Conservation (phyloP, 192 early-diverging fungal genomes). For the Coemansia sp. region DNA sequence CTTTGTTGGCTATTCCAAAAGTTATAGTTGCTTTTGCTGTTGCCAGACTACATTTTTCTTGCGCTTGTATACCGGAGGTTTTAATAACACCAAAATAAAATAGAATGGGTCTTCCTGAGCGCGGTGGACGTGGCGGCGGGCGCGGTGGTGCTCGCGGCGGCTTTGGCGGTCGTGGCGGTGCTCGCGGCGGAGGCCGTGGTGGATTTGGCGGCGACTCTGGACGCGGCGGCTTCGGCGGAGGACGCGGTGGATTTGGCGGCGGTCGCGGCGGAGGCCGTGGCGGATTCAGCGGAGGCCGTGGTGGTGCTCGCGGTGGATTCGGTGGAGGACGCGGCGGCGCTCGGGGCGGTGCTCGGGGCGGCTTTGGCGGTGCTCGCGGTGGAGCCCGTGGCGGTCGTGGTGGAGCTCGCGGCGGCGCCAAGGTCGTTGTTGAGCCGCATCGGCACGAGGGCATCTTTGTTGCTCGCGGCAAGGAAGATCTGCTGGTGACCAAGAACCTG, state of each 20-base stretch:
- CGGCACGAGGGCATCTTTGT: slow-evolving; percentile 95
- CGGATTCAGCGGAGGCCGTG: slow-evolving; percentile 45
- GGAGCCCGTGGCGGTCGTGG: slow-evolving; percentile 46
- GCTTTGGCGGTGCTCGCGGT: slow-evolving; percentile 43
- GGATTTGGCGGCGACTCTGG: slow-evolving; percentile 33
- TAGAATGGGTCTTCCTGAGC: slow-evolving; percentile 53
- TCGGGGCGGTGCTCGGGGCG: slow-evolving; percentile 47
- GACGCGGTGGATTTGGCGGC: slow-evolving; percentile 14
- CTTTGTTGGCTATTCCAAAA: not conserved
- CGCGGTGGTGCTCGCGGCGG: slow-evolving; percentile 37
- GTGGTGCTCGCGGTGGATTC: slow-evolving; percentile 55
- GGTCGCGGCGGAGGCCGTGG: slow-evolving; percentile 32
- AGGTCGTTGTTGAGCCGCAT: slow-evolving; percentile 96
- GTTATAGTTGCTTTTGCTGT: not conserved
- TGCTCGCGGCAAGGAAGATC: slow-evolving; percentile 98
- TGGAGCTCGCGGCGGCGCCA: slow-evolving; percentile 86
- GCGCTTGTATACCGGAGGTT: not conserved
- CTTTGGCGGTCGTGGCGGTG: slow-evolving; percentile 55
- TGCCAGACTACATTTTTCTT: not conserved
- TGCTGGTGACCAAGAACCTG: slow-evolving; percentile 97
- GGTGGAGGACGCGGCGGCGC: slow-evolving; percentile 51
- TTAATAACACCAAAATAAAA: slow-evolving; percentile 14
- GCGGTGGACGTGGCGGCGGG: slow-evolving; percentile 14
- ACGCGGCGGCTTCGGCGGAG: slow-evolving; percentile 23
- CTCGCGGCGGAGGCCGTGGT: slow-evolving; percentile 56